Conservation (phyloP, 495 filamentous ascomycete genomes). For the Penicillium fimorum region DNA sequence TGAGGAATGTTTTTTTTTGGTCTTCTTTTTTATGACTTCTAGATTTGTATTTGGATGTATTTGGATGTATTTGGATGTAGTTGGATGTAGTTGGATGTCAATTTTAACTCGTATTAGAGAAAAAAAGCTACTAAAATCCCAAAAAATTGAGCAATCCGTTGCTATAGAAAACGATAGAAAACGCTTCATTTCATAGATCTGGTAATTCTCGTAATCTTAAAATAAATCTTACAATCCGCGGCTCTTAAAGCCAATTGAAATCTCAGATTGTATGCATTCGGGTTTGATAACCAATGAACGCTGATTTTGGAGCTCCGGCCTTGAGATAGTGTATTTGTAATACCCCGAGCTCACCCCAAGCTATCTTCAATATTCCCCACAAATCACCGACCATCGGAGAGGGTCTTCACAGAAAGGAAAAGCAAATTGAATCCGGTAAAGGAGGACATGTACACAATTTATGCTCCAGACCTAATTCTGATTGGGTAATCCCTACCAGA, state of each 20-base stretch:
- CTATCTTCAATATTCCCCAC: neutral
- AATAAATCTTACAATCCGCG: conserved; percentile 2
- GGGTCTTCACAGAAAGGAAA: neutral
- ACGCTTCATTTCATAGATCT: conserved; percentile 1
- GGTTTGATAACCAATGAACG: conserved; percentile 5
- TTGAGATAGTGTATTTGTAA: conserved; percentile 19
- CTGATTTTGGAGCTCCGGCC: fast-evolving
- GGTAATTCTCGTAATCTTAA: conserved; percentile 1
- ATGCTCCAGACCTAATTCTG: too few relatives aligned
- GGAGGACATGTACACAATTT: neutral
- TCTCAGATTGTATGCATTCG: neutral
- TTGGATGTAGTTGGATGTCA: too few relatives aligned
- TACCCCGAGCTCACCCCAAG: conserved; percentile 1
- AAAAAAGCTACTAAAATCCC: neutral
- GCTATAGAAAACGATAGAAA: neutral
- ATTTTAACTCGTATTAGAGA: neutral
- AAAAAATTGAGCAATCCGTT: neutral
- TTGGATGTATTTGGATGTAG: neutral
- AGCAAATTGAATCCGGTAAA: neutral
- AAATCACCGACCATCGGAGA: neutral
- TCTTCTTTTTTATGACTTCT: neutral
- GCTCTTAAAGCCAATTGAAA: conserved; percentile 1
- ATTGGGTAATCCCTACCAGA: too few relatives aligned
- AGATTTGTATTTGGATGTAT: neutral
- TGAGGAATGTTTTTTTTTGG: neutral